Conservation (phyloP, 768 basidiomycete species). For the Leccinum variicolor region DNA sequence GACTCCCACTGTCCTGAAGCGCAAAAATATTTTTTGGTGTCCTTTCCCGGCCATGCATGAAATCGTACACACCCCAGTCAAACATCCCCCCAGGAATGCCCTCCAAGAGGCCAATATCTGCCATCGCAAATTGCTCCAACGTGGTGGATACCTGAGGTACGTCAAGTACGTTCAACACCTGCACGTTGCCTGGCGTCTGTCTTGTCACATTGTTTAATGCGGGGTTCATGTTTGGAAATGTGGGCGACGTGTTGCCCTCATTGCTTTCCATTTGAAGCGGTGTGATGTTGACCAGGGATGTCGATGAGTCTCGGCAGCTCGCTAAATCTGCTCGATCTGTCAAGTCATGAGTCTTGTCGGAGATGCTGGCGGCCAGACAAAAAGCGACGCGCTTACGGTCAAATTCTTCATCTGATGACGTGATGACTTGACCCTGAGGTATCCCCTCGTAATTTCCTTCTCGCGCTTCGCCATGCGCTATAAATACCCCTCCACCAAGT, state of each 20-base stretch:
- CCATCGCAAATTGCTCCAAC: slow-evolving; percentile 62
- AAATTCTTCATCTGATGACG: slow-evolving; percentile 42
- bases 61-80: slow-evolving; percentile 68
- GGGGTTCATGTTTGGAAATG: slow-evolving; percentile 66
- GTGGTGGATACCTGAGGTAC: slow-evolving; percentile 50
- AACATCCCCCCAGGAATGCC: slow-evolving; percentile 84
- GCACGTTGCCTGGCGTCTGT: slow-evolving; percentile 49
- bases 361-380: slow-evolving; percentile 4
- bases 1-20: slow-evolving; percentile 74
- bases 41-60: not conserved
- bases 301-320: slow-evolving; percentile 20
- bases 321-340: slow-evolving; percentile 15
- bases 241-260: slow-evolving; percentile 20
- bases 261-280: slow-evolving; percentile 40
- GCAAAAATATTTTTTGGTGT: not conserved
- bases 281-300: slow-evolving; percentile 55
- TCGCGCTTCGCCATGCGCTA: slow-evolving; percentile 53
- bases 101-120: slow-evolving; percentile 68
- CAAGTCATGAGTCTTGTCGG: slow-evolving; percentile 1
- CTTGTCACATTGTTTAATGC: slow-evolving; percentile 53
- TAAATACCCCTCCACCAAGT: slow-evolving; percentile 84
- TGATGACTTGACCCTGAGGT: slow-evolving; percentile 54
- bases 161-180: slow-evolving; percentile 76
- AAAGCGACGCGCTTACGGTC: slow-evolving; percentile 45
- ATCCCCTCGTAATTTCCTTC: slow-evolving; percentile 50